phyloP scores from a whole-genome alignment of 139 green algal species.

The Micractinium conductrix region DNA sequence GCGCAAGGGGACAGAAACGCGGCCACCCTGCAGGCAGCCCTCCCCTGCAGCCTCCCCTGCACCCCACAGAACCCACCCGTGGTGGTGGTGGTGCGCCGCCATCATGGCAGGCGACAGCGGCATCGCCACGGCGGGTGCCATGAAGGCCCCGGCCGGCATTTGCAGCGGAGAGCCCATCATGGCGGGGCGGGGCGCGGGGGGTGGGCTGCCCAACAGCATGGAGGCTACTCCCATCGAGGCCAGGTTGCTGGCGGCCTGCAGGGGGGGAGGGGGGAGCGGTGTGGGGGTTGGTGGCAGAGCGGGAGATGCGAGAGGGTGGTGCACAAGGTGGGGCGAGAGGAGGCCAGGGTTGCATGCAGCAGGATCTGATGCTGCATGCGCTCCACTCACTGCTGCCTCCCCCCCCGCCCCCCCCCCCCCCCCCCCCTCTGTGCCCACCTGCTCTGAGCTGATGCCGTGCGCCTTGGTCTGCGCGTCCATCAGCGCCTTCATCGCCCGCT shows the following conservation, averaged over 20 bases:
- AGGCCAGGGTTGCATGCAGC: neutral
- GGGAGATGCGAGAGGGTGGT: neutral
- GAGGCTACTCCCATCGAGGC: conserved; percentile 14
- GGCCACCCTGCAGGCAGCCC: too few species aligned
- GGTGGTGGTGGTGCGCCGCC: neutral
- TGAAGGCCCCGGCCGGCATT: neutral
- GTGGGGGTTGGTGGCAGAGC: too few species aligned
- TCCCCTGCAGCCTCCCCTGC: too few species aligned
- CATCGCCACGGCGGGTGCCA: neutral
- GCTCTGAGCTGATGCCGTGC: conserved; percentile 21
- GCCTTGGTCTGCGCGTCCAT: conserved; percentile 30
- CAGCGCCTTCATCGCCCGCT: conserved; percentile 49
- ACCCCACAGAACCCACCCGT: too few species aligned
- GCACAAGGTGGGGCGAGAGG: neutral
- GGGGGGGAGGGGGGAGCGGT: neutral
- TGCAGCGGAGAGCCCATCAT: neutral
- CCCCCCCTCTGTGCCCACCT: neutral
- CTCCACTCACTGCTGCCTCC: neutral
- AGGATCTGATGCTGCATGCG: neutral
- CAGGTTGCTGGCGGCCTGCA: conserved; percentile 26
- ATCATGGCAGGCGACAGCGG: neutral
- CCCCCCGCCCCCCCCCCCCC: neutral
- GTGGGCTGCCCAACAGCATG: conserved; percentile 34
- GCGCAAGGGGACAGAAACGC: too few species aligned
- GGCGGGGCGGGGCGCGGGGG: neutral